Base-by-base conservation (phyloP, 306 rosid species). In the Fragaria vesca region DNA sequence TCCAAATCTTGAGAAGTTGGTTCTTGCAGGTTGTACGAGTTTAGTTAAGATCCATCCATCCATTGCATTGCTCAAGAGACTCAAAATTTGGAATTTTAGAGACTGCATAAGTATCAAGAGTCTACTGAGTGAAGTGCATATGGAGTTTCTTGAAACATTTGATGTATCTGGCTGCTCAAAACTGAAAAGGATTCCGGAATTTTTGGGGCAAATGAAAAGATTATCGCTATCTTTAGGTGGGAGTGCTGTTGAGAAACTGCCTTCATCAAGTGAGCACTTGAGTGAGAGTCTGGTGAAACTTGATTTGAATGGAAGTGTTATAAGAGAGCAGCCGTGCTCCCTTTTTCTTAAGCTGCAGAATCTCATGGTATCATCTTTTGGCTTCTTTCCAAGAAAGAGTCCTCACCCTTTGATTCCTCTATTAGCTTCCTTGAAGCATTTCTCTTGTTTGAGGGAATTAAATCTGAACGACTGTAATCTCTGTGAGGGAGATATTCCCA, bases 81-180 rank as follows among this genome's bases (percentile, higher is more conserved):
- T 79, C 30, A 47, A 24, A 3, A 9, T 72, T 40, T 10, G 73
- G 24, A 50, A 46, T 50, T 34, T 79, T 66, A 68, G 40, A 46
- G 32, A n/a, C n/a, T 74, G 83, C 66, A 52, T 0, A 38, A 67
- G 55, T 36, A 69, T 74, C 6, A 20, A 54, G 45, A 58, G 51
- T 69, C 76, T 80, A 34, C 83, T 66, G 16, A 2, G 20, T 0
- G 3, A 46, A 0, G 10, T 80, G 9, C 16, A 3, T 20, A 45
- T 47, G 18, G 78, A 80, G 24, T 63, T 17, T 67, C 83, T 80
- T 46, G 11, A 55, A 34, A 26, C 38, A 0, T 42, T 80, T 30
- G 38, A 67, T 67, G 76, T 80, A 12, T 68, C 36, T 32, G 63
- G 83, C 17, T 80, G 83, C 38, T 34, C 75, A 67, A 74, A 74